Conservation (phyloP, 75 land plant species). For the Pseudotsuga menziesii region DNA sequence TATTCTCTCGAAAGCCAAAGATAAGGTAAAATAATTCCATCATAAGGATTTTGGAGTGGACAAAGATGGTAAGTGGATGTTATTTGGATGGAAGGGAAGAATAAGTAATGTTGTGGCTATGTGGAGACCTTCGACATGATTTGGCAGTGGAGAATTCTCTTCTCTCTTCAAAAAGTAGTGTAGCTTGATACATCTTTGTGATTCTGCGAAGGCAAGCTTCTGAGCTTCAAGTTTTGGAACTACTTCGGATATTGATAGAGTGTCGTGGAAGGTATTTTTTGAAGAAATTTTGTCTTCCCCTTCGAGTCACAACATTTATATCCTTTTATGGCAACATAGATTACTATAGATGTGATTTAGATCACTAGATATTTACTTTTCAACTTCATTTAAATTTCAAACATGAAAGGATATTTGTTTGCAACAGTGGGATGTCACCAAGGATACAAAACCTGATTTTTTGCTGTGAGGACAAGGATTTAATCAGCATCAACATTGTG, state of each 20-base stretch:
- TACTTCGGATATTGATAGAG: not conserved
- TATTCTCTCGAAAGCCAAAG: constrained; percentile 13
- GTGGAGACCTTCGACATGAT: constrained; percentile 49
- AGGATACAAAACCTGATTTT: not conserved
- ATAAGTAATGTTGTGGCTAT: constrained; percentile 44
- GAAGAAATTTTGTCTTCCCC: not conserved
- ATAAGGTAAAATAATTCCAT: constrained; percentile 13
- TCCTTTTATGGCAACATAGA: no score
- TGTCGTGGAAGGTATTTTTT: not conserved
- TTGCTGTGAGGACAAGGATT: constrained; percentile 2
- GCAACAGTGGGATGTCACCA: not conserved
- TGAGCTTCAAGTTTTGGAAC: not conserved
- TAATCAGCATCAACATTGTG: not conserved
- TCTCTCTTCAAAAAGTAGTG: not conserved
- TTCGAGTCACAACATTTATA: not conserved
- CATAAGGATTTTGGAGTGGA: constrained; percentile 46
- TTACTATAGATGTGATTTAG: no score
- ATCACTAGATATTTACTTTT: no score
- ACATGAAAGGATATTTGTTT: not conserved
- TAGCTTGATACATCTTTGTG: not conserved
- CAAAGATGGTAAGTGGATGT: constrained; percentile 39
- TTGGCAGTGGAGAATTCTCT: not conserved
- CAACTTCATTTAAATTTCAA: not conserved
- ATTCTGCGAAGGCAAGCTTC: not conserved
- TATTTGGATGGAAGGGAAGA: constrained; percentile 10